Base-by-base conservation (phyloP, 2,329 filamentous ascomycete species). In the Ophiostoma piceae region DNA sequence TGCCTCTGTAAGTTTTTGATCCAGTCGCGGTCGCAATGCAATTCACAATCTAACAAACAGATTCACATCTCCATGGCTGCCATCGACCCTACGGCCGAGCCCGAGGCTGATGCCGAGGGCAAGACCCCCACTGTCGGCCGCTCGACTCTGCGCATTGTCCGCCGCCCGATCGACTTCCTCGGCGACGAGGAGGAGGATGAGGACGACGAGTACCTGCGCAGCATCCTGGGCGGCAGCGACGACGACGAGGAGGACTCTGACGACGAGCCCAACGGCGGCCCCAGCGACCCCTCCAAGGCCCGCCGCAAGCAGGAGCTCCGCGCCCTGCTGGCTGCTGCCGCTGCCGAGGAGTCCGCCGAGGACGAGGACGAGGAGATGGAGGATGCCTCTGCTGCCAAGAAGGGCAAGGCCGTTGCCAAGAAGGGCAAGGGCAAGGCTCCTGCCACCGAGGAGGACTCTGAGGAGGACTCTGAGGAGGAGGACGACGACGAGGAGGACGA, bases 41-140 rank as follows among this genome's bases (percentile, higher is more conserved):
- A 14, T 35, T 32, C 7, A 35, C 37, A 37, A 67, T 22, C 70
- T 72, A 35, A 70, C 69, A 2, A 11, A 9, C 77, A 97, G 94
- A 96, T 97, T 83, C 92, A 92, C 79, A 92, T 99, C 78, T 98
- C 94, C 77, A 99, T 99, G 95, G 95, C 96, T 77, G 95, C 95
- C 74, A 90, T 99, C 79, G 94, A 99, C 79, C 95, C 95, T 71
- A 92, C 88, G 77, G 91, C 91, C 76, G 84, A 88, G 75, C 85
- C 89, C 47, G 86, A 92, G 79, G 84, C 84, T 71, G 88, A 89
- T 74, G 84, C 84, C 71, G 85, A 86, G 68, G 85, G 84, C 75
- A 87, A 89, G 76, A 80, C 86, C 71, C 86, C 86, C 75, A 80
- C 82, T 71, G 80, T 88, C 72, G 86, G 89, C 75, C 91, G 94